phyloP scores from a whole-genome alignment of 169 alveolate genomes.

The Eimeria nieschulzi region DNA sequence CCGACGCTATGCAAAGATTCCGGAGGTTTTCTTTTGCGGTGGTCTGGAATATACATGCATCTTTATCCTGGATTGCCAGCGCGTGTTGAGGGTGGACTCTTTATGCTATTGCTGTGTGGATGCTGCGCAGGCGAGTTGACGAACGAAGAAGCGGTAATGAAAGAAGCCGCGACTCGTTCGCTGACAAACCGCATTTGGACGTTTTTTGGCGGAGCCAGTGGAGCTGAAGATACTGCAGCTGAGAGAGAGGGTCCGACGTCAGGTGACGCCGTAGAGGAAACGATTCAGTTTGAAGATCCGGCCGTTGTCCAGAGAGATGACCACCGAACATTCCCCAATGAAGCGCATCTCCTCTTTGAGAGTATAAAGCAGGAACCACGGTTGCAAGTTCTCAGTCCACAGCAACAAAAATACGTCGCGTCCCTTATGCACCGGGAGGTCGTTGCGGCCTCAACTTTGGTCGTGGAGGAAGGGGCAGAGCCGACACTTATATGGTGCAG shows the following conservation, averaged over 20 bases:
- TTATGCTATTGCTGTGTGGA: neutral
- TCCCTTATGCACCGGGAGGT: constrained; percentile 71
- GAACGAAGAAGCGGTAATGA: constrained; percentile 69
- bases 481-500: constrained; percentile 67
- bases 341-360: constrained; percentile 65
- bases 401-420: constrained; percentile 66
- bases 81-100: neutral
- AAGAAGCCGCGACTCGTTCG: constrained; percentile 52
- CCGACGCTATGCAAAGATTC: too few species aligned
- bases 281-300: constrained; percentile 65
- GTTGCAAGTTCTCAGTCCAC: constrained; percentile 47
- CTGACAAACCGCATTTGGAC: constrained; percentile 61
- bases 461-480: constrained; percentile 67
- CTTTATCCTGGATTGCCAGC: too few species aligned
- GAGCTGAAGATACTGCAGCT: constrained; percentile 17
- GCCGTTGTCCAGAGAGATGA: constrained; percentile 75
- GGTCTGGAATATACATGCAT: too few species aligned
- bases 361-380: constrained; percentile 27
- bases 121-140: constrained; percentile 71
- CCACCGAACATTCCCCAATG: constrained; percentile 69
- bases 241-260: neutral
- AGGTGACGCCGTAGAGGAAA: constrained; percentile 57
- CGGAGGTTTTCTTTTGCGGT: too few species aligned
- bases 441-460: constrained; percentile 6
- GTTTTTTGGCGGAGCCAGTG: constrained; percentile 58